These are phyloP conservation scores for Blastobotrys terrestris DNA, from an alignment of 805 yeast genomes.

Conservation along the genomic window DNA sequence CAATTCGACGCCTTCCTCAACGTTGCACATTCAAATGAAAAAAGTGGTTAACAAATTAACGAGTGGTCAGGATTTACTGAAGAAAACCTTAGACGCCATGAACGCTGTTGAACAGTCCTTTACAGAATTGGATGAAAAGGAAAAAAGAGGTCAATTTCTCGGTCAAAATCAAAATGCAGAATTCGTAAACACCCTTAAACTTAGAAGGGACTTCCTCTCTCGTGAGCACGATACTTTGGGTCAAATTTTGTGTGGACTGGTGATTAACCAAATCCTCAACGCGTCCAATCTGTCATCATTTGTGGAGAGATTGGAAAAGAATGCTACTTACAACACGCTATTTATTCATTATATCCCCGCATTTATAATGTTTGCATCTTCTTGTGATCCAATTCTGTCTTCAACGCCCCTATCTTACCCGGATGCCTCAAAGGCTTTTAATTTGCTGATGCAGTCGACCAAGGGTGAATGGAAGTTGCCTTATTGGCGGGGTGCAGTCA, in stretches of 20 bases:
- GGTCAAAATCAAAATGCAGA: slow-evolving; percentile 39
- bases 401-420: slow-evolving; percentile 2
- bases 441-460: not conserved
- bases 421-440: slow-evolving; percentile 14
- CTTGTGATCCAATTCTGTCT: slow-evolving; percentile 14
- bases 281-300: slow-evolving; percentile 36
- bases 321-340: slow-evolving; percentile 58
- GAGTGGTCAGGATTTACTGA: slow-evolving; percentile 27
- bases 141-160: slow-evolving; percentile 46
- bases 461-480: slow-evolving; percentile 22
- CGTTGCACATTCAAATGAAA: slow-evolving; percentile 4
- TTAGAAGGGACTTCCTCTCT: slow-evolving; percentile 56
- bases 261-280: slow-evolving; percentile 33
- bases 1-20: slow-evolving; percentile 4
- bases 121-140: slow-evolving; percentile 43
- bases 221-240: slow-evolving; percentile 68
- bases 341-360: slow-evolving; percentile 44
- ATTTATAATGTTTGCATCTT: slow-evolving; percentile 13
- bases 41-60: slow-evolving; percentile 6
- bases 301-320: slow-evolving; percentile 40
- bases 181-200: slow-evolving; percentile 45
- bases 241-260: slow-evolving; percentile 52
- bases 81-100: slow-evolving; percentile 49
- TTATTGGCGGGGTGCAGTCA: slow-evolving; percentile 25
- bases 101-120: slow-evolving; percentile 52